Percentiles rank a stretch among this genome's conserved stretches.
These are phyloP conservation scores for Scheffersomyces insectosa DNA, from an alignment of 1,139 yeast genomes.

Conservation along the genomic window DNA sequence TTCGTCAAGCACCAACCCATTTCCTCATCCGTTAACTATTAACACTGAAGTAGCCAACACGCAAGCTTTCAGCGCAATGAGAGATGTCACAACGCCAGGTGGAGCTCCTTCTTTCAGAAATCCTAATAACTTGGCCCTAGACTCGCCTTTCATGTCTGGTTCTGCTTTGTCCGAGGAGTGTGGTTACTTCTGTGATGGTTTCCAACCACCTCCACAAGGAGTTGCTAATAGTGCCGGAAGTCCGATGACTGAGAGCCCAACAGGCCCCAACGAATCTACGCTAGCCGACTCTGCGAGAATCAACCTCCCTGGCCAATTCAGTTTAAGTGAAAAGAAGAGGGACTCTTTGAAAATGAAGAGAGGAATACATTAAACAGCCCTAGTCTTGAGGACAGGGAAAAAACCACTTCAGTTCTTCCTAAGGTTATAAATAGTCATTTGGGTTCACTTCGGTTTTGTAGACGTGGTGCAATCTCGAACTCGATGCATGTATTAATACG, in stretches of 20 bases:
- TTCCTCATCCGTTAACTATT: conserved; percentile 41
- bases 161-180: conserved; percentile 41
- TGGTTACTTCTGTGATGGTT: conserved; percentile 28
- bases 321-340: conserved; percentile 48
- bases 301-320: conserved; percentile 31
- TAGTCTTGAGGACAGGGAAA: too few relatives aligned
- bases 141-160: conserved; percentile 49
- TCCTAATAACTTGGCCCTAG: conserved; percentile 27
- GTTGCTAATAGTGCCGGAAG: conserved; percentile 13
- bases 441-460: too few relatives aligned
- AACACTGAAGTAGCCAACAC: conserved; percentile 37
- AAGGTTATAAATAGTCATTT: too few relatives aligned
- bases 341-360: conserved; percentile 49
- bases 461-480: too few relatives aligned
- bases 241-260: conserved; percentile 9
- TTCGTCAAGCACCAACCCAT: conserved; percentile 23
- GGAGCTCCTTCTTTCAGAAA: conserved; percentile 1
- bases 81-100: conserved; percentile 14
- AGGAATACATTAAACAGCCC: conserved; percentile 38
- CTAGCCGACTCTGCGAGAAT: conserved; percentile 17
- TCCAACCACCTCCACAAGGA: conserved; percentile 6
- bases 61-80: conserved; percentile 29
- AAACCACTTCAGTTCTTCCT: too few relatives aligned
- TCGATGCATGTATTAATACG: too few relatives aligned
- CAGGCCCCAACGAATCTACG: conserved; percentile 8